phyloP scores from a whole-genome alignment of 2,329 filamentous ascomycete genomes.

The Dothideomycetes sp. region DNA sequence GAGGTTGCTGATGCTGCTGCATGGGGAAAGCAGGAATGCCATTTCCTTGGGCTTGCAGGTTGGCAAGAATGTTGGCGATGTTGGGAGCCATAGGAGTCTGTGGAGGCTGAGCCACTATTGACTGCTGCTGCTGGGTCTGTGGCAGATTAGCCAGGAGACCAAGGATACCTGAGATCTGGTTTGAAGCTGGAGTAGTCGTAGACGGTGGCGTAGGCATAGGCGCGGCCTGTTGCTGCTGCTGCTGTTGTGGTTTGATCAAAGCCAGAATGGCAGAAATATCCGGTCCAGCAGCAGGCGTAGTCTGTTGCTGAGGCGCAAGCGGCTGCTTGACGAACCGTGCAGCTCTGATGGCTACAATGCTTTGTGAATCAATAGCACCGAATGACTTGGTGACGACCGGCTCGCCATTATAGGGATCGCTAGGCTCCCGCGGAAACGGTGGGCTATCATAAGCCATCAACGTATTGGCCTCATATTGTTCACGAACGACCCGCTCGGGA shows the following conservation, averaged over 20 bases:
- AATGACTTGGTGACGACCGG: constrained; percentile 22
- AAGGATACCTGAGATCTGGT: constrained; percentile 11
- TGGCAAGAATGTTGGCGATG: constrained; percentile 7
- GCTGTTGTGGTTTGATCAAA: constrained; percentile 11
- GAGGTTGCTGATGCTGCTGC: constrained; percentile 11
- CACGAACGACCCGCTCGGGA: constrained; percentile 31
- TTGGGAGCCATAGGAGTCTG: constrained; percentile 1
- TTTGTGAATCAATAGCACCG: constrained; percentile 21
- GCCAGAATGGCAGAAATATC: constrained; percentile 12
- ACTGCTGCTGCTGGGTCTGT: constrained; percentile 11
- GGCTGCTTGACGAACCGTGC: constrained; percentile 8
- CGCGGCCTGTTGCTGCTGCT: constrained; percentile 12
- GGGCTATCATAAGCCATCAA: constrained; percentile 40
- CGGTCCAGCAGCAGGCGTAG: constrained; percentile 7
- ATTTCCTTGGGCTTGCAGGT: constrained; percentile 2
- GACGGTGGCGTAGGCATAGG: constrained; percentile 5
- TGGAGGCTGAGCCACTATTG: constrained; percentile 3
- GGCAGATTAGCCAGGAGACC: constrained; percentile 14
- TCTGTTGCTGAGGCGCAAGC: constrained; percentile 6
- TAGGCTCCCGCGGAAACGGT: constrained; percentile 33
- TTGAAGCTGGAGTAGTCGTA: constrained; percentile 8
- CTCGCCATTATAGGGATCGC: constrained; percentile 24
- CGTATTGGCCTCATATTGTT: constrained; percentile 33
- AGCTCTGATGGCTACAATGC: constrained; percentile 15
- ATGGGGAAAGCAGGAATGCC: not conserved